Conservation (phyloP, 208 protist genomes). For the Acanthamoeba lugdunensis region DNA sequence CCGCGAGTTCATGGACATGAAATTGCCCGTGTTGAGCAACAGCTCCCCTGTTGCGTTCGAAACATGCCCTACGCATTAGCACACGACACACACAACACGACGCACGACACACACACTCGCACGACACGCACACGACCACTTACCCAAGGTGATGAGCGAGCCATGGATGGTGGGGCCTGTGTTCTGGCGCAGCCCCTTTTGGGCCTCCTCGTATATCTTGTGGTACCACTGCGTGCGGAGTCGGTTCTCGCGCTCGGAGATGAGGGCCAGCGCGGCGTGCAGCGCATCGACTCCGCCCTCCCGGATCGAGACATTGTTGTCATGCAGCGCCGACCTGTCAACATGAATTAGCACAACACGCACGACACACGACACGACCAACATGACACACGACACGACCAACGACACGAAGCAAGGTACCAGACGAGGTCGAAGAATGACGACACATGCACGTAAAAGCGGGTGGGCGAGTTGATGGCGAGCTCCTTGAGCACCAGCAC, state of each 20-base stretch:
- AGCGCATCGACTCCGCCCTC: constrained; percentile 78
- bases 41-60: constrained; percentile 77
- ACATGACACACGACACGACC: too few species aligned
- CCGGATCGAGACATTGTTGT: constrained; percentile 77
- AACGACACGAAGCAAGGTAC: constrained; percentile 1
- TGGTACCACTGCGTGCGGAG: constrained; percentile 86
- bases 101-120: too few species aligned
- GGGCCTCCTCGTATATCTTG: constrained; percentile 86
- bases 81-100: too few species aligned
- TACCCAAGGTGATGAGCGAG: constrained; percentile 82
- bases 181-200: constrained; percentile 77
- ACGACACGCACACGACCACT: too few species aligned
- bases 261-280: constrained; percentile 85
- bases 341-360: too few species aligned
- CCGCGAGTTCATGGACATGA: constrained; percentile 60
- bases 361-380: too few species aligned
- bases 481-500: constrained; percentile 89
- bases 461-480: constrained; percentile 88
- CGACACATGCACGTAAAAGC: constrained; percentile 88
- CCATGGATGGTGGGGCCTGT: constrained; percentile 85
- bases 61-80: too few species aligned
- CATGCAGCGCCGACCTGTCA: constrained; percentile 81
- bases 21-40: constrained; percentile 79
- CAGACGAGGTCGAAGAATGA: constrained; percentile 88
- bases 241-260: constrained; percentile 83